Base-by-base conservation (phyloP, 441 rosid genomes). In the Manihot esculenta region DNA sequence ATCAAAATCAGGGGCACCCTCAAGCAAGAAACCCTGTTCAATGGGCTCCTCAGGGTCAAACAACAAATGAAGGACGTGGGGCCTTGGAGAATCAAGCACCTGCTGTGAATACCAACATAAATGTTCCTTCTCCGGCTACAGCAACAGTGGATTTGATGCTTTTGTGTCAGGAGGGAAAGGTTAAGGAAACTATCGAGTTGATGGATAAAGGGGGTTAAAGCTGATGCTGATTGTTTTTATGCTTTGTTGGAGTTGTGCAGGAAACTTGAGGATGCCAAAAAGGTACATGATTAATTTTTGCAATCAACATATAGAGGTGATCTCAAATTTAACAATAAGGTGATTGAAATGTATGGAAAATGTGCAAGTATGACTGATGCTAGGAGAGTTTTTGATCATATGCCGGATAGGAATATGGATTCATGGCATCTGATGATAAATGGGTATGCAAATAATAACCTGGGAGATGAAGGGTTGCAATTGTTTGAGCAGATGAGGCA, bases 361-460 rank as follows among this genome's bases (percentile, higher is more conserved):
- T 89, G 95, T 58, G 80, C 49, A n/a, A 82, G 95, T 74, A 85
- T 89, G 83, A 88, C 84, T 2, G 94, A 94, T 80, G 93, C 93
- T 6, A 77, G 85, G 72, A 90, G 99, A 78, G 99, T 90, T 59
- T 92, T 92, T 64, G 88, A 92, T 79, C 90, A 94, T 73, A 89
- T 90, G 97, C 84, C 81, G 0, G 87, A 86, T 66, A 92, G 88
- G 80, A 76, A 89, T 74, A 85, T 90, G 69, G 93, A 86, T 72
- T 79, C 97, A 0, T 92, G 99, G 97, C 94, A 90, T 86, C 74
- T 85, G 86, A 86, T 90, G 95, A 86, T 94, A 70, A 79, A 81
- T 71, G 97, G 84, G 4, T 88, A 87, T 77, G 90, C 91, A 5
- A 77, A 79, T 75, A 94, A 90, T 64, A 86, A 83, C 54, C 72